phyloP scores from a whole-genome alignment of 352 stramenopile species.

The Phytophthora vignae region DNA sequence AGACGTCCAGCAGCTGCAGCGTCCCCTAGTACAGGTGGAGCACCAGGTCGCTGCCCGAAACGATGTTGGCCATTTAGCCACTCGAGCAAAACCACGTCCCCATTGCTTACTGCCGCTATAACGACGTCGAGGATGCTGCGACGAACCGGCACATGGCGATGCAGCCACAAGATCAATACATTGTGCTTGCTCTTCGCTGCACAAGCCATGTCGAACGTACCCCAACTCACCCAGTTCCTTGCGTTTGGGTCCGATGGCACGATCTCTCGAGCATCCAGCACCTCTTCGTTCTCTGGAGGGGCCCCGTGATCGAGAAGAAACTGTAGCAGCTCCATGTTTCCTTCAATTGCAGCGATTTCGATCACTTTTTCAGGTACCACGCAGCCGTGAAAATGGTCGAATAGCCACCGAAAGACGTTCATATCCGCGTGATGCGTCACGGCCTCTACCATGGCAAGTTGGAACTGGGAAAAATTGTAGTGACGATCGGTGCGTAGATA shows the following conservation, averaged over 20 bases:
- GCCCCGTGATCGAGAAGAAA: neutral
- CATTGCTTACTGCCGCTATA: neutral
- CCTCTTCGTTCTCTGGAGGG: neutral
- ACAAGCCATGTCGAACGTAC: neutral
- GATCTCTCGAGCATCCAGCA: neutral
- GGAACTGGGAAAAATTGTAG: neutral
- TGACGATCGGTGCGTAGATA: slow-evolving; percentile 1
- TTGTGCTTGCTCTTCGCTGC: neutral
- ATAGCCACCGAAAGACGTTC: neutral
- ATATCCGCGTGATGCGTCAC: neutral
- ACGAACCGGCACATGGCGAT: neutral
- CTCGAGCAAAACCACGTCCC: neutral
- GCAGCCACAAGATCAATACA: neutral
- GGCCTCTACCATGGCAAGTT: neutral
- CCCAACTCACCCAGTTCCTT: neutral
- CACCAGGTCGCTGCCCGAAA: too few relatives aligned
- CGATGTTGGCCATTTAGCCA: too few relatives aligned
- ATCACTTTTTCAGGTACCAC: neutral
- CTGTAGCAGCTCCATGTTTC: neutral
- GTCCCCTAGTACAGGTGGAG: too few relatives aligned
- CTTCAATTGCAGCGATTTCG: neutral
- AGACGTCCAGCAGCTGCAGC: too few relatives aligned
- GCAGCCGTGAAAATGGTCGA: slow-evolving; percentile 1
- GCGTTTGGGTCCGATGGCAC: neutral
- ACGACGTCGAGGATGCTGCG: too few relatives aligned